phyloP scores from a whole-genome alignment of 305 asterid species.

The Ilex paraguariensis region DNA sequence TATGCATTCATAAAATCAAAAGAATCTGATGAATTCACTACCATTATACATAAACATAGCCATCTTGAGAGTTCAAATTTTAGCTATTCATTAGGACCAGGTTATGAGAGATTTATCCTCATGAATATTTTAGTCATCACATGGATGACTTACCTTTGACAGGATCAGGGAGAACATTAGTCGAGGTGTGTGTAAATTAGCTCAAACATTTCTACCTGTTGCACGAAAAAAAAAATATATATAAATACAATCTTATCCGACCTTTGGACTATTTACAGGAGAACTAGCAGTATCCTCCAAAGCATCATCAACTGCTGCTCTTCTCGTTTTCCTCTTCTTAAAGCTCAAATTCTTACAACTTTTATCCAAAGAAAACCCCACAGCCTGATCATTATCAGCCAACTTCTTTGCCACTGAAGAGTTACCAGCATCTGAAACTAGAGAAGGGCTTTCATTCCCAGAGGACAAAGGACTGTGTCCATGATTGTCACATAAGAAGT shows the following conservation, averaged over 20 bases:
- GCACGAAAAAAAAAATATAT: too few relatives aligned
- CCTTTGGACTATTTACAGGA: constrained; percentile 65
- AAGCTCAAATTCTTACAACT: constrained; percentile 16
- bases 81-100: too few relatives aligned
- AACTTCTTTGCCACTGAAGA: constrained; percentile 32
- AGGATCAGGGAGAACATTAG: too few relatives aligned
- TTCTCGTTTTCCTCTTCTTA: constrained; percentile 38
- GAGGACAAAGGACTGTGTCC: constrained; percentile 16
- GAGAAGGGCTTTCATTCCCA: constrained; percentile 44
- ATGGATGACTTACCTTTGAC: too few relatives aligned
- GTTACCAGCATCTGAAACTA: constrained; percentile 62
- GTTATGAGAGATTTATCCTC: too few relatives aligned
- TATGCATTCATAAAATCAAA: too few relatives aligned
- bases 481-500: constrained; percentile 26
- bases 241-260: background rate
- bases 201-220: too few relatives aligned
- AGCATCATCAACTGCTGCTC: constrained; percentile 24
- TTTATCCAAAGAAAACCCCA: constrained; percentile 5
- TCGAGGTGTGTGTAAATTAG: too few relatives aligned
- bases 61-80: too few relatives aligned
- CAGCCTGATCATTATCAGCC: background rate
- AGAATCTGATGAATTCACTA: too few relatives aligned
- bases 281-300: constrained; percentile 69
- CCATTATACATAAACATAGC: too few relatives aligned
- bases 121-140: too few relatives aligned